A percentile compares a stretch with the other conserved stretches of the same genome.
Conservation (phyloP, 495 filamentous ascomycete genomes). For the Penicillium salamii region DNA sequence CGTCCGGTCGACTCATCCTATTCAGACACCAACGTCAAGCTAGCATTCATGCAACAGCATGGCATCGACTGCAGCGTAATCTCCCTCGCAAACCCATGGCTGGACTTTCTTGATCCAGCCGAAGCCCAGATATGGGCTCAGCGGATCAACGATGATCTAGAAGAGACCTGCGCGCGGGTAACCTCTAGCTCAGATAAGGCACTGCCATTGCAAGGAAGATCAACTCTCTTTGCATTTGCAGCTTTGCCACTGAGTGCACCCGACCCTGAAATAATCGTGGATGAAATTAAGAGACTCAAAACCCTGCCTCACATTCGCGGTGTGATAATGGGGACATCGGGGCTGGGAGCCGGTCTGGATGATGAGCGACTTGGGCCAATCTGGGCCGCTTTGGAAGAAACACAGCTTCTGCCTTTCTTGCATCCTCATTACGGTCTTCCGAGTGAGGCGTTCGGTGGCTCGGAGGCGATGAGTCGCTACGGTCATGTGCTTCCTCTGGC, state of each 20-base stretch:
- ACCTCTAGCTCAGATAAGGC: slow-evolving; percentile 32
- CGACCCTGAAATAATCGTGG: slow-evolving; percentile 51
- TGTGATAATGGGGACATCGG: slow-evolving; percentile 83
- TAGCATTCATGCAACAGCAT: slow-evolving; percentile 85
- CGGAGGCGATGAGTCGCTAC: slow-evolving; percentile 55
- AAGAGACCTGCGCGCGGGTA: slow-evolving; percentile 58
- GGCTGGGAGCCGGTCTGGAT: slow-evolving; percentile 78
- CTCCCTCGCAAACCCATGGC: slow-evolving; percentile 92
- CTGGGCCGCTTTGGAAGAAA: slow-evolving; percentile 64
- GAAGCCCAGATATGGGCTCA: slow-evolving; percentile 61
- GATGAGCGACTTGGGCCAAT: slow-evolving; percentile 69
- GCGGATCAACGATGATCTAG: slow-evolving; percentile 74
- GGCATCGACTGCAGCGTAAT: slow-evolving; percentile 79
- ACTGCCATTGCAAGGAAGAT: slow-evolving; percentile 18
- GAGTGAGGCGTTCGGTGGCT: slow-evolving; percentile 67
- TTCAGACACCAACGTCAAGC: slow-evolving; percentile 66
- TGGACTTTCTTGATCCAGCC: slow-evolving; percentile 71
- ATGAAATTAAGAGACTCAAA: slow-evolving; percentile 60
- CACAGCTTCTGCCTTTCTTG: slow-evolving; percentile 68
- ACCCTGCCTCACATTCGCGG: slow-evolving; percentile 68
- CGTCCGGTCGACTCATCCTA: slow-evolving; percentile 76
- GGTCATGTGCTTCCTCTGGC: slow-evolving; percentile 87
- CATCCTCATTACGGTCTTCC: slow-evolving; percentile 95
- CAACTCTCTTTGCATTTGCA: slow-evolving; percentile 72
- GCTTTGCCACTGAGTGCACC: slow-evolving; percentile 75